A percentile compares a stretch with the other conserved stretches of the same genome.
phyloP scores from a whole-genome alignment of 495 filamentous ascomycete species.

The Penicillium crystallinum region DNA sequence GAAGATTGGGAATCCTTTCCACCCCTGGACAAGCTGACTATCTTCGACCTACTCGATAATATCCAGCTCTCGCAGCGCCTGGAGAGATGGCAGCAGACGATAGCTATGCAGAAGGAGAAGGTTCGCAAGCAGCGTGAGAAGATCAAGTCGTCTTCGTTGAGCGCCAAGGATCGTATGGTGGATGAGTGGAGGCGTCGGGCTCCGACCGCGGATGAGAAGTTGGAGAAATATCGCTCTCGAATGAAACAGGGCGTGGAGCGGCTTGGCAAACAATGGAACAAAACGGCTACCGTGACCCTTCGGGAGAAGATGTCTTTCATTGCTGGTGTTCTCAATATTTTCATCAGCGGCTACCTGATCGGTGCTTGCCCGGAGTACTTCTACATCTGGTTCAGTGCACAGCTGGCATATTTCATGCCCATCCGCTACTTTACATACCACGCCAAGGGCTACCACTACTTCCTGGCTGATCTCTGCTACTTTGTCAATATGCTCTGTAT shows the following conservation, averaged over 20 bases:
- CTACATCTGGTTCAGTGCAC: conserved; percentile 84
- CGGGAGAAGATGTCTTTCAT: conserved; percentile 97
- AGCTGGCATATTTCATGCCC: conserved; percentile 92
- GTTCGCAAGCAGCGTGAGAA: conserved; percentile 78
- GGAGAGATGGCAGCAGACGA: conserved; percentile 76
- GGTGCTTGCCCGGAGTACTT: conserved; percentile 82
- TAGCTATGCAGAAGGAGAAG: conserved; percentile 77
- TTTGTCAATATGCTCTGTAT: conserved; percentile 89
- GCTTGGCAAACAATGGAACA: conserved; percentile 78
- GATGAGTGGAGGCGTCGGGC: conserved; percentile 81
- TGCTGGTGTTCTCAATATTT: conserved; percentile 91
- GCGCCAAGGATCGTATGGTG: conserved; percentile 67
- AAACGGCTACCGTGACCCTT: conserved; percentile 77
- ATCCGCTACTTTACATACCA: conserved; percentile 89
- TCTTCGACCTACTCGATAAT: conserved; percentile 92
- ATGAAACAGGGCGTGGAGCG: conserved; percentile 87
- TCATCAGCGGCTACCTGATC: conserved; percentile 90
- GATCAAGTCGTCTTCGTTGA: conserved; percentile 52
- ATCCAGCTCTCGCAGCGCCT: conserved; percentile 82
- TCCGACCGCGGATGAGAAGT: conserved; percentile 83
- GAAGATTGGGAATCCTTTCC: conserved; percentile 88
- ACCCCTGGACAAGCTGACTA: conserved; percentile 82
- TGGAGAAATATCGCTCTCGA: conserved; percentile 81
- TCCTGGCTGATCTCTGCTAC: conserved; percentile 94
- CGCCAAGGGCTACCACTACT: conserved; percentile 89